Conservation (phyloP, 1,139 yeast genomes). For the Candida neerlandica region DNA sequence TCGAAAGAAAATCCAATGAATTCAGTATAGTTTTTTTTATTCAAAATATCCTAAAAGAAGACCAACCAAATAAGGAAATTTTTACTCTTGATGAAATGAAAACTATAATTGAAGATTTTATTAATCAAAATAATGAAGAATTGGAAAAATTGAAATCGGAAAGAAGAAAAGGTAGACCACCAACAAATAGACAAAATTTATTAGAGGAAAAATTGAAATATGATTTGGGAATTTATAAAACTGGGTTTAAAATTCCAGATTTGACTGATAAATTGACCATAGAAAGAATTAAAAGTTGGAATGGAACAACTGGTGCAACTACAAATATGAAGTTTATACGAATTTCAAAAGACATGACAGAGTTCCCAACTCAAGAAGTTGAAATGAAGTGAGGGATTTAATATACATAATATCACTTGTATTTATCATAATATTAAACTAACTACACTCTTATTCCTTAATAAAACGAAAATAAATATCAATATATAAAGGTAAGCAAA, state of each 20-base stretch:
- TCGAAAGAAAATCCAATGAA: conserved; percentile 63
- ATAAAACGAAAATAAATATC: background rate
- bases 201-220: conserved; percentile 63
- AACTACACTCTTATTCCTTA: background rate
- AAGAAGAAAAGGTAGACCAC: conserved; percentile 89
- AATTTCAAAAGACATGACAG: conserved; percentile 35
- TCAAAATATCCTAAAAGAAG: conserved; percentile 60
- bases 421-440: background rate
- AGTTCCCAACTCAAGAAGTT: conserved; percentile 30
- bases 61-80: conserved; percentile 34
- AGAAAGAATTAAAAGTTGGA: conserved; percentile 66
- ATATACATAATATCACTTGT: background rate
- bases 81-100: conserved; percentile 63
- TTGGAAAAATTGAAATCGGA: conserved; percentile 55
- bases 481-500: background rate
- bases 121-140: conserved; percentile 76
- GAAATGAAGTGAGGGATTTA: conserved; percentile 20
- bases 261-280: conserved; percentile 64
- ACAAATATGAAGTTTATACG: conserved; percentile 55
- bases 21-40: conserved; percentile 60
- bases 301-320: conserved; percentile 80
- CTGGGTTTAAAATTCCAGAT: conserved; percentile 80
- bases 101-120: conserved; percentile 59
- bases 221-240: conserved; percentile 60
- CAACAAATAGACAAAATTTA: conserved; percentile 65